phyloP scores from a whole-genome alignment of 1,139 yeast genomes.

The Pichia sp. region DNA sequence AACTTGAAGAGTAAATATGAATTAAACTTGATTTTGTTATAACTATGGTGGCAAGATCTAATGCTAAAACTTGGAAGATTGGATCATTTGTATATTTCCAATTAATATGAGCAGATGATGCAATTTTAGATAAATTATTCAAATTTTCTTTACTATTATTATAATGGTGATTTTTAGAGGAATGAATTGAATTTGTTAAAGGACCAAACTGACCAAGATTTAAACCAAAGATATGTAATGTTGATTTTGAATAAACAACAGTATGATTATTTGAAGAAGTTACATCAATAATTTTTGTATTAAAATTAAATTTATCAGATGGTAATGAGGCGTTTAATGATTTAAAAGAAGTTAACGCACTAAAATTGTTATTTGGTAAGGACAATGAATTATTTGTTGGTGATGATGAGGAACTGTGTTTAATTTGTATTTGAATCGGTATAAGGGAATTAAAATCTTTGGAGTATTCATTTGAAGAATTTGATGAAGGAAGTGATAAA shows the following conservation, averaged over 20 bases:
- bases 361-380: constrained; percentile 5
- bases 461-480: constrained; percentile 11
- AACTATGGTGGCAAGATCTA: constrained; percentile 68
- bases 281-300: constrained; percentile 41
- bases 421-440: constrained; percentile 42
- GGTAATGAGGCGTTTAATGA: neutral
- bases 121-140: constrained; percentile 19
- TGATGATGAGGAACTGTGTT: neutral
- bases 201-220: constrained; percentile 86
- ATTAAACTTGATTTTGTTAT: constrained; percentile 55
- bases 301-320: constrained; percentile 8
- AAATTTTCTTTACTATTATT: neutral
- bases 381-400: neutral
- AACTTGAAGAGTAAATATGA: constrained; percentile 55
- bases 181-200: constrained; percentile 18
- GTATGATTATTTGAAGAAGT: constrained; percentile 72
- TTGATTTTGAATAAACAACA: constrained; percentile 49
- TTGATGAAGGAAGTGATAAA: neutral
- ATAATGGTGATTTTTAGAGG: neutral
- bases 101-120: constrained; percentile 30
- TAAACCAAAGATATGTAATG: constrained; percentile 70
- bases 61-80: constrained; percentile 55
- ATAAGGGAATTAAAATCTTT: constrained; percentile 35
- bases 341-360: constrained; percentile 2
- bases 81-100: constrained; percentile 37